Percentiles rank a stretch among this genome's conserved stretches.
Evolutionary conservation across 108 stramenopile species (phyloP).

Genomic region (Aureococcus anophagefferens): DNA sequence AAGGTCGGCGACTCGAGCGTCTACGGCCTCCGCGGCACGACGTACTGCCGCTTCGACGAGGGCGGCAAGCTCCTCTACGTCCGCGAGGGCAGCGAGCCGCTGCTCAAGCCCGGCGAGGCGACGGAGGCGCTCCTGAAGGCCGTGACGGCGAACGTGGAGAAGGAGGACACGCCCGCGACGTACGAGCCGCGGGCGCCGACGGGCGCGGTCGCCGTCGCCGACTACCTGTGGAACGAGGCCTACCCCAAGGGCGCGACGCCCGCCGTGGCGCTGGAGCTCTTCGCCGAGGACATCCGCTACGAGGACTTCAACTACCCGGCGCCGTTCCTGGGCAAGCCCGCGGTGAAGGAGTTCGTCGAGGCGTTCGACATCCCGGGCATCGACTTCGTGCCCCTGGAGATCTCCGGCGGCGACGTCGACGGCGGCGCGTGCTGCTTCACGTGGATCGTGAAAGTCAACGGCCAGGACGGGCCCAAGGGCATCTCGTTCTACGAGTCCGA

Average conservation of each 20-base stretch:
- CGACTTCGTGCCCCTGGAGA: background rate
- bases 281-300: slow-evolving; percentile 2
- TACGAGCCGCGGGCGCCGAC: background rate
- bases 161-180: background rate
- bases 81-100: background rate
- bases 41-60: background rate
- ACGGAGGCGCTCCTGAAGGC: background rate
- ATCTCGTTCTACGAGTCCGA: background rate
- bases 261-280: background rate
- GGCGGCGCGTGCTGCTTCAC: background rate
- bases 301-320: background rate
- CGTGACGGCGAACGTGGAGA: background rate
- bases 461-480: background rate
- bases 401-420: background rate
- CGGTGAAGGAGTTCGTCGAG: background rate
- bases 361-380: background rate
- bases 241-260: background rate
- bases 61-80: background rate
- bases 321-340: background rate
- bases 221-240: background rate
- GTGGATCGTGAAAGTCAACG: background rate
- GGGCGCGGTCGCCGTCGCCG: background rate
- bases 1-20: background rate
- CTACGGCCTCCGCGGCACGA: background rate
- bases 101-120: background rate